Evolutionary conservation across 2,329 filamentous ascomycete genomes (phyloP).

Genomic region (Epichloe sibirici): DNA sequence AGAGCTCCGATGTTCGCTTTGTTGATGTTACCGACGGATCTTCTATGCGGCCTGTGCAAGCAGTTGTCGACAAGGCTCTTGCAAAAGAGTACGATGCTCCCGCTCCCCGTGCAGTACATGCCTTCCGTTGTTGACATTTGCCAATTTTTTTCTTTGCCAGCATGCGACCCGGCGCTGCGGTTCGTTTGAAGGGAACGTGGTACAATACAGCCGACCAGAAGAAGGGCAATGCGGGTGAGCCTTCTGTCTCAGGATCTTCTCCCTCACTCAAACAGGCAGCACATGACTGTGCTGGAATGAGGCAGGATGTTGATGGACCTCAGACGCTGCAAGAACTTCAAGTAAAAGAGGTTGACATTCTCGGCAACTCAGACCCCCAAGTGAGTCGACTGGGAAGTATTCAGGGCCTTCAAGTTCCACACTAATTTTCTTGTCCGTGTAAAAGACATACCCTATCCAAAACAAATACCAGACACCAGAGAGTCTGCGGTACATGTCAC

Average conservation of each 20-base stretch:
- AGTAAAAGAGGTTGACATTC: slow-evolving; percentile 52
- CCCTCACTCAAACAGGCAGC: slow-evolving; percentile 1
- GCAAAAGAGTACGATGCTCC: slow-evolving; percentile 52
- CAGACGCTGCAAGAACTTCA: slow-evolving; percentile 51
- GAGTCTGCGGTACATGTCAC: slow-evolving; percentile 77
- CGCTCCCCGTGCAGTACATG: slow-evolving; percentile 13
- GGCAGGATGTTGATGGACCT: background rate
- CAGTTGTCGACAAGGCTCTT: slow-evolving; percentile 59
- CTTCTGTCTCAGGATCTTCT: slow-evolving; percentile 3
- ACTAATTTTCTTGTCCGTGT: slow-evolving; percentile 9
- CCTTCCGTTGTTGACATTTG: background rate
- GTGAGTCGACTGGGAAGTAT: slow-evolving; percentile 35
- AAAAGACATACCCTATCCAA: slow-evolving; percentile 85
- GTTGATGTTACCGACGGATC: slow-evolving; percentile 81
- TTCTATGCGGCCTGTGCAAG: slow-evolving; percentile 66
- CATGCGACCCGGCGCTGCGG: slow-evolving; percentile 68
- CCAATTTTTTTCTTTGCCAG: slow-evolving; percentile 30
- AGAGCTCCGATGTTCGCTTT: slow-evolving; percentile 76
- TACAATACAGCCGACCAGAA: slow-evolving; percentile 17
- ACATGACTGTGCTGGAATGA: background rate
- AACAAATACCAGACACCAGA: slow-evolving; percentile 91
- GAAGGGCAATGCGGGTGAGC: background rate
- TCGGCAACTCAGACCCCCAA: slow-evolving; percentile 69
- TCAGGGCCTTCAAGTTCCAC: background rate
- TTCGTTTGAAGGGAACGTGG: slow-evolving; percentile 70